Evolutionary conservation across 2,329 filamentous ascomycete genomes (phyloP).

Genomic region (Calonectria fujianensis): DNA sequence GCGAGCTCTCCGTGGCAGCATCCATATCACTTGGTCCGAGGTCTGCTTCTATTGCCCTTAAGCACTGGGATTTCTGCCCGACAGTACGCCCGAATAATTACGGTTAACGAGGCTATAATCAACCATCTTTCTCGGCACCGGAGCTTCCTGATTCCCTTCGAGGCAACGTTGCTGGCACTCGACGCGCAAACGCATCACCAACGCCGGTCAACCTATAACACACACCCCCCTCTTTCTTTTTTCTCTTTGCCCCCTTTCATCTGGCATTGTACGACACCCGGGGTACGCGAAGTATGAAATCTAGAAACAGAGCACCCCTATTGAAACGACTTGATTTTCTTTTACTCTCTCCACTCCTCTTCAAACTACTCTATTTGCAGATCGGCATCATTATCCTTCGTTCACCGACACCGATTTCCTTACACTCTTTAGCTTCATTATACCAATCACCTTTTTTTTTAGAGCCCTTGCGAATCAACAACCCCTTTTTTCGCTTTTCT

Average conservation of each 20-base stretch:
- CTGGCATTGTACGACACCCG: conserved; percentile 43
- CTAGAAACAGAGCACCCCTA: conserved; percentile 46
- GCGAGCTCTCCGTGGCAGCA: conserved; percentile 33
- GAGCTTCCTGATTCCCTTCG: conserved; percentile 2
- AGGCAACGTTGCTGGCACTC: conserved; percentile 37
- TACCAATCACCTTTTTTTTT: conserved; percentile 24
- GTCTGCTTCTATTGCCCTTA: conserved; percentile 25
- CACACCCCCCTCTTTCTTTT: conserved; percentile 27
- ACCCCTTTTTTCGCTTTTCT: conserved; percentile 44
- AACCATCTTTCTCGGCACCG: conserved; percentile 31
- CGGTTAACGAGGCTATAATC: conserved; percentile 21
- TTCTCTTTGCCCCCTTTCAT: conserved; percentile 27
- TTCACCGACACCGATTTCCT: conserved; percentile 47
- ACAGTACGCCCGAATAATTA: conserved; percentile 28
- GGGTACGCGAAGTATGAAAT: conserved; percentile 45
- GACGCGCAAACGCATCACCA: conserved; percentile 37
- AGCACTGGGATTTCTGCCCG: conserved; percentile 25
- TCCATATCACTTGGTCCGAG: conserved; percentile 26
- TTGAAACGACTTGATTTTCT: conserved; percentile 47
- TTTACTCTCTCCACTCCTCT: conserved; percentile 49
- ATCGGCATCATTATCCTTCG: conserved; percentile 47
- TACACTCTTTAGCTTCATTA: conserved; percentile 46
- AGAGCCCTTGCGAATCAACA: conserved; percentile 42
- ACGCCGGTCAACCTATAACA: conserved; percentile 34
- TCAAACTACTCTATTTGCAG: conserved; percentile 49